A percentile compares a stretch with the other conserved stretches of the same genome.
Evolutionary conservation across 192 early-diverging fungal genomes (phyloP).

Genomic region (Coemansia sp.): DNA sequence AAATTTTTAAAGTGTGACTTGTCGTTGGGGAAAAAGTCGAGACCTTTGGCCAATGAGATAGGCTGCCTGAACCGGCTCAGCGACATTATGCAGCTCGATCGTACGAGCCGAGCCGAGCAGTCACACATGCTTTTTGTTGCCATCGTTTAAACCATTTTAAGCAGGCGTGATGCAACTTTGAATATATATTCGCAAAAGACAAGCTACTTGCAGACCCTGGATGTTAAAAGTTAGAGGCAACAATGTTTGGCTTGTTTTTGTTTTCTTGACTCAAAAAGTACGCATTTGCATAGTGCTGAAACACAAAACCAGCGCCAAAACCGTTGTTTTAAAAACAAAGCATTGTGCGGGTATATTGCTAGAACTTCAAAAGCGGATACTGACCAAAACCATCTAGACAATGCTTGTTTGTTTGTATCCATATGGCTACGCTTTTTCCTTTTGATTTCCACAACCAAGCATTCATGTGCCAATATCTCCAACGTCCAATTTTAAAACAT

Average conservation of each 20-base stretch:
- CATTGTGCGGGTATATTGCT: background rate
- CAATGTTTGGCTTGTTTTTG: no score
- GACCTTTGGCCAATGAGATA: conserved; percentile 4
- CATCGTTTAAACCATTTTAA: no score
- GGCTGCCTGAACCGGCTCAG: background rate
- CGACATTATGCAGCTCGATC: background rate
- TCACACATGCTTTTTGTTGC: no score
- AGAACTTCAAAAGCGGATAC: background rate
- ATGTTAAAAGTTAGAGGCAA: no score
- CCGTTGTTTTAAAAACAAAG: background rate
- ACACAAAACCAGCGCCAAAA: background rate
- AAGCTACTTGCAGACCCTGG: no score
- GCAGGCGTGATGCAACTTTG: no score
- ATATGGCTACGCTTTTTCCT: background rate
- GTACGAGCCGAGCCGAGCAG: background rate
- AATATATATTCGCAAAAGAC: no score
- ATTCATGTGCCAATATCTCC: no score
- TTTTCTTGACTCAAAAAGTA: no score
- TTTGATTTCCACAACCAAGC: background rate
- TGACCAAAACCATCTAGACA: no score
- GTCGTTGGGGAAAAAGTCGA: conserved; percentile 7
- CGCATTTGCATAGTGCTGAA: no score
- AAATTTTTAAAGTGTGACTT: conserved; percentile 15
- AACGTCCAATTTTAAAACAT: no score
- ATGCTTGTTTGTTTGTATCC: background rate